These are phyloP conservation scores for Fusarium equiseti DNA, from an alignment of 2,329 filamentous ascomycete species.

Conservation along the genomic window DNA sequence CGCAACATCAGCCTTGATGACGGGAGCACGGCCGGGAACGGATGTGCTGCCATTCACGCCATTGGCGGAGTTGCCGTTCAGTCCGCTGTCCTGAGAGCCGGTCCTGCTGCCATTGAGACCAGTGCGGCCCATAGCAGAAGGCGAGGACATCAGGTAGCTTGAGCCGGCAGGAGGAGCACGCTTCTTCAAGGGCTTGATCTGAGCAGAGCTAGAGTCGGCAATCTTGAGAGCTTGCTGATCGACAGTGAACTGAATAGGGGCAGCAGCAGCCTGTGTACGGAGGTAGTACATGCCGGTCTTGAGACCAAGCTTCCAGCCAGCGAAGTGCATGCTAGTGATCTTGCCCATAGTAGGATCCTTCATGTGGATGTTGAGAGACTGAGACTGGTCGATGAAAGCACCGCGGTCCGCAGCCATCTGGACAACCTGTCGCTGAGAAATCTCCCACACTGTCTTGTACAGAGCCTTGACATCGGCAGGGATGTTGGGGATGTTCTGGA, in stretches of 20 bases:
- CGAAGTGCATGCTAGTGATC: slow-evolving; percentile 99
- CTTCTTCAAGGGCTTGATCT: slow-evolving; percentile 75
- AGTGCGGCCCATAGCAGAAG: slow-evolving; percentile 74
- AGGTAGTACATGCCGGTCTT: slow-evolving; percentile 99
- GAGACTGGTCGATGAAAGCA: slow-evolving; percentile 98
- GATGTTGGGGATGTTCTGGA: slow-evolving; percentile 97
- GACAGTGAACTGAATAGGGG: slow-evolving; percentile 98
- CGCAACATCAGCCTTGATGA: slow-evolving; percentile 80
- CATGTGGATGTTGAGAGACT: slow-evolving; percentile 99
- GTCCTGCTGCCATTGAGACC: slow-evolving; percentile 70
- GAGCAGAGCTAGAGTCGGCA: slow-evolving; percentile 81
- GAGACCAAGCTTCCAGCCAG: slow-evolving; percentile 98
- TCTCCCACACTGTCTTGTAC: slow-evolving; percentile 99
- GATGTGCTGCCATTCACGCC: slow-evolving; percentile 72
- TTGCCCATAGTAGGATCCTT: slow-evolving; percentile 99
- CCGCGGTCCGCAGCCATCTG: slow-evolving; percentile 99
- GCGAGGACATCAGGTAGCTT: slow-evolving; percentile 63
- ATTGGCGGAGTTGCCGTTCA: slow-evolving; percentile 69
- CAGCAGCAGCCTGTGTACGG: slow-evolving; percentile 94
- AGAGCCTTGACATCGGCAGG: slow-evolving; percentile 94
- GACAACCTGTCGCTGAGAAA: slow-evolving; percentile 93
- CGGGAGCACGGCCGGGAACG: slow-evolving; percentile 72
- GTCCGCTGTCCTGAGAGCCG: slow-evolving; percentile 55
- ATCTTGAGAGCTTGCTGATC: slow-evolving; percentile 95
- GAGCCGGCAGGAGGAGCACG: slow-evolving; percentile 68